Base-by-base conservation (phyloP, 225 moss, liverwort and hornwort genomes). In the Takakia lepidozioides region DNA sequence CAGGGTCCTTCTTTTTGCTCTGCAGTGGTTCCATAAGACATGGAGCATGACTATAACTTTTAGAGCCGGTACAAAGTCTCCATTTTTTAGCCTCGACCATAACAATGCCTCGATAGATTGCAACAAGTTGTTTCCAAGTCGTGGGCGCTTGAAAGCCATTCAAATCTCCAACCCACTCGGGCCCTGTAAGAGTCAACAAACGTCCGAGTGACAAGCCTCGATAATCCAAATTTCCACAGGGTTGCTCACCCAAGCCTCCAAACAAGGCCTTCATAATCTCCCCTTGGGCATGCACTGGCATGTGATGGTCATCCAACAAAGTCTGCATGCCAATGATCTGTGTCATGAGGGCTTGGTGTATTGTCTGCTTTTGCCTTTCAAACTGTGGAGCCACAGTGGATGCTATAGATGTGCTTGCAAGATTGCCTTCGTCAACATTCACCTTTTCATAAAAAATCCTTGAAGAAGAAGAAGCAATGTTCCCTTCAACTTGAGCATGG, bases 11-110 rank as follows among this genome's bases (percentile, higher is more conserved):
- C n/a, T n/a, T n/a, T n/a, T n/a, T n/a, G n/a, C n/a, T n/a, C n/a
- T n/a, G n/a, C n/a, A n/a, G 34, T 35, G 34, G 34, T 35, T 14
- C 34, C 34, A 6, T 35, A 35, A 35, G 34, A 35, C 34, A 35
- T 35, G 34, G 34, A 35, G 34, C 34, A 35, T 35, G 34, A 35
- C 34, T 35, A 35, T 35, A 14, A 35, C 34, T 35, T 35, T 35
- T 14, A 35, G 14, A 35, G 34, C 34, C 34, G 8, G 34, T 35
- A 35, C 34, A 35, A 35, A 35, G 34, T 35, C 34, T 35, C 34
- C 34, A 6, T 35, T 7, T 6, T 35, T 35, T 35, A 35, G 34
- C 7, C 8, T 35, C 34, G 7, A 35, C 34, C 34, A 35, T 35
- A 35, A 6, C 34, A 14, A 35, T 35, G 34, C 34, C 14, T 35